Evolutionary conservation across 768 basidiomycete genomes (phyloP), one percentile per base, ranked within the genome.

Genomic region (Hysterangium stoloniferum): DNA sequence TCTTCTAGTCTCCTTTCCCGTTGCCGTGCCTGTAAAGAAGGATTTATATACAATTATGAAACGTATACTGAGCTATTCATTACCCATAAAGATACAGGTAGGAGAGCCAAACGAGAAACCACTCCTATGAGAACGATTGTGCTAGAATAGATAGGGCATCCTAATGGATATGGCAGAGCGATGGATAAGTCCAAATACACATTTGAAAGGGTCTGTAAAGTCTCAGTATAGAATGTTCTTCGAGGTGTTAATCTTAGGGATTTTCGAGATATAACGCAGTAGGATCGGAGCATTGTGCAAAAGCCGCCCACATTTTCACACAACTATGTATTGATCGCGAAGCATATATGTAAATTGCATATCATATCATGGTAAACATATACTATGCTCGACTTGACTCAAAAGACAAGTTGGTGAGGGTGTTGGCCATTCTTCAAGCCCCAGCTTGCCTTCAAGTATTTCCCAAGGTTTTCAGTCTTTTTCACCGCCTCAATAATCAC

Each of bases 371-470:
- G 48, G 41, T 52, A 57, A 48, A 51, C 53, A 52, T 56, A 34
- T 40, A 55, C 37, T 48, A 47, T 45, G 52, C 52, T 46, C 55
- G 22, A 15, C 15, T 27, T 9, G 22, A 48, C 50, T 73, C 54
- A 98, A 78, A 96, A 98, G 56, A 78, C 78, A 73, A 99, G 67
- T 71, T 88, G 80, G 75, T 99, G 96, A 65, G 96, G 90, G 76
- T 78, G 91, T 74, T 98, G 92, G 55, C 94, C 92, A 79, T 94
- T 96, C 60, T 90, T 91, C 55, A 99, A 78, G 65, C 91, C 92
- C 77, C 87, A 99, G 64, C 77, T 82, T 50, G 94, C 79, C 67
- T 84, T 85, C 61, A 99, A 79, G 74, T 99, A 99, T 72, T 93
- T 94, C 65, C 73, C 76, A 58, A 98, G 77, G 76, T 85, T 82